phyloP scores from a whole-genome alignment of 805 yeast genomes.

The Candida adriatica region DNA sequence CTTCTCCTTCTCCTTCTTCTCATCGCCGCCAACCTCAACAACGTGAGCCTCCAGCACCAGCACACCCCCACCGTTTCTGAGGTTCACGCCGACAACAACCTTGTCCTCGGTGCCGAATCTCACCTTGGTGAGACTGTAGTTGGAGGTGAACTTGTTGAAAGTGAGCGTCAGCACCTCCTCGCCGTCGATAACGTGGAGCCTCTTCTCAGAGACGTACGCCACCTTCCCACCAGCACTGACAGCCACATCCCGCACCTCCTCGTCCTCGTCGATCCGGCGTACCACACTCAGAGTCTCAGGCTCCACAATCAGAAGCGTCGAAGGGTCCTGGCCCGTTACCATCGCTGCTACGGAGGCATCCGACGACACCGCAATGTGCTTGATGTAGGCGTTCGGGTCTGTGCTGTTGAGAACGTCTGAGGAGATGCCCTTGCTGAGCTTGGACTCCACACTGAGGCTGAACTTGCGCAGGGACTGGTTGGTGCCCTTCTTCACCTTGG shows the following conservation, averaged over 20 bases:
- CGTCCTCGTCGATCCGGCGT: slow-evolving; percentile 40
- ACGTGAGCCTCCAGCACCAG: slow-evolving; percentile 24
- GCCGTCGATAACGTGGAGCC: slow-evolving; percentile 26
- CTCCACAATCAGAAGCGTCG: slow-evolving; percentile 35
- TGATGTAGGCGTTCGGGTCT: slow-evolving; percentile 49
- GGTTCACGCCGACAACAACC: slow-evolving; percentile 38
- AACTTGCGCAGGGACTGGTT: slow-evolving; percentile 72
- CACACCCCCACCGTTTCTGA: slow-evolving; percentile 35
- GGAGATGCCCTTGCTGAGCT: slow-evolving; percentile 51
- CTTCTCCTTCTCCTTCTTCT: too few relatives aligned
- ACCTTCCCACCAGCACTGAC: slow-evolving; percentile 63
- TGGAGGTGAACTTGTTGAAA: slow-evolving; percentile 16
- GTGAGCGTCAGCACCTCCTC: slow-evolving; percentile 8
- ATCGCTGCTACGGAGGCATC: slow-evolving; percentile 62
- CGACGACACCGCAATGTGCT: slow-evolving; percentile 48
- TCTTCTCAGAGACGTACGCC: slow-evolving; percentile 51
- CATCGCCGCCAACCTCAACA: slow-evolving; percentile 4
- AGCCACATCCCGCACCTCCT: slow-evolving; percentile 55
- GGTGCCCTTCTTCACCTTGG: slow-evolving; percentile 48
- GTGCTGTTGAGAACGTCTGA: slow-evolving; percentile 46
- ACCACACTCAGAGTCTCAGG: slow-evolving; percentile 46
- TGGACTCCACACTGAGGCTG: slow-evolving; percentile 19
- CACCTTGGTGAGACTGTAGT: slow-evolving; percentile 33
- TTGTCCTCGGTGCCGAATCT: slow-evolving; percentile 31
- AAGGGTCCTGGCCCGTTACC: neutral